Conservation (phyloP, 768 basidiomycete genomes). For the Boletus sp. region DNA sequence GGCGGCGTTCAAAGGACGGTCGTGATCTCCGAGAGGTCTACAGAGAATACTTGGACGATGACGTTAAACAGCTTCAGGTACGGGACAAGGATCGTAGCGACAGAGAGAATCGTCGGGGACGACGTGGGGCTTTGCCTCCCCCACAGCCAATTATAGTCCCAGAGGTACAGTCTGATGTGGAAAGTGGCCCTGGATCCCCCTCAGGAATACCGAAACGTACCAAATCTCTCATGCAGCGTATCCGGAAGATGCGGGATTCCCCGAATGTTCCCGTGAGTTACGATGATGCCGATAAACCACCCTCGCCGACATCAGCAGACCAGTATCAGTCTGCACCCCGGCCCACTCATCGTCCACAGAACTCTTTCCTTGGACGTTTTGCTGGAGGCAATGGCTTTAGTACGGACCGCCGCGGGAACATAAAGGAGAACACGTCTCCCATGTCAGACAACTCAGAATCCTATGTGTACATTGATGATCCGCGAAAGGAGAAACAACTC, state of each 20-base stretch:
- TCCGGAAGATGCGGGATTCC: constrained; percentile 83
- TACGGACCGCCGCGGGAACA: constrained; percentile 36
- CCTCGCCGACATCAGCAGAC: constrained; percentile 44
- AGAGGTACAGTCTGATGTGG: constrained; percentile 43
- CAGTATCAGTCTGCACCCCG: constrained; percentile 32
- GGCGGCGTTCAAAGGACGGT: constrained; percentile 45
- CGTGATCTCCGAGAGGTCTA: constrained; percentile 51
- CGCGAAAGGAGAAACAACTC: constrained; percentile 53
- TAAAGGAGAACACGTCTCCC: constrained; percentile 33
- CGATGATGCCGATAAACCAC: constrained; percentile 40
- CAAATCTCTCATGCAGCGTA: constrained; percentile 84
- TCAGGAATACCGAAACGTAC: constrained; percentile 60
- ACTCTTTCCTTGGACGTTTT: constrained; percentile 78
- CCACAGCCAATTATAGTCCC: constrained; percentile 82
- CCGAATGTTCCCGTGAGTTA: constrained; percentile 75
- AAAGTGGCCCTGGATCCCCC: constrained; percentile 41
- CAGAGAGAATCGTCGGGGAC: constrained; percentile 34
- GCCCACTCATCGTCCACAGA: constrained; percentile 70
- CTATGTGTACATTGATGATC: constrained; percentile 64
- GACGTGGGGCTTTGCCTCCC: constrained; percentile 64
- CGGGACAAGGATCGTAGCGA: constrained; percentile 38
- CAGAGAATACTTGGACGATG: constrained; percentile 44
- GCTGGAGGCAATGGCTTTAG: constrained; percentile 37
- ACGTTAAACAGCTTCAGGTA: constrained; percentile 23
- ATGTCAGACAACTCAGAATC: constrained; percentile 42